A percentile compares a stretch with the other conserved stretches of the same genome.
Evolutionary conservation across 2,329 filamentous ascomycete species (phyloP).

Genomic region (Elsinoe ampelina): DNA sequence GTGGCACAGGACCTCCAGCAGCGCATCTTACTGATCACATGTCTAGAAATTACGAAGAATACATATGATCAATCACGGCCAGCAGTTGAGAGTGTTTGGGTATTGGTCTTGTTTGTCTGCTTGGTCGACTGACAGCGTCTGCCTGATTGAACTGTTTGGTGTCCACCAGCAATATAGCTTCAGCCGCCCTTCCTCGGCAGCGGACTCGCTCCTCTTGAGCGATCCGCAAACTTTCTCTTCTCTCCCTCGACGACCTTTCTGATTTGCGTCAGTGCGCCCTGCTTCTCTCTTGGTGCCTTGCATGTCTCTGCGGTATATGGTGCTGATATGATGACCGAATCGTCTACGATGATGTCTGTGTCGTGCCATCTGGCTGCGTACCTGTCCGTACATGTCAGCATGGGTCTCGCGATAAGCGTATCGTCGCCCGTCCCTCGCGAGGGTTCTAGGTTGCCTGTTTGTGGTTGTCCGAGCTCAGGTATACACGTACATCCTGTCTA

Average conservation of each 20-base stretch:
- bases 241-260: constrained; percentile 40
- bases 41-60: too few species aligned
- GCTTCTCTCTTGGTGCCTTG: constrained; percentile 34
- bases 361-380: constrained; percentile 52
- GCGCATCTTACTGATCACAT: too few species aligned
- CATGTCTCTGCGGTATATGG: constrained; percentile 52
- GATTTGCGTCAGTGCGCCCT: constrained; percentile 33
- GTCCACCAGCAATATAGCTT: neutral
- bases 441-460: neutral
- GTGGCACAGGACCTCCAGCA: too few species aligned
- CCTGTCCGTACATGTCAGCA: constrained; percentile 19
- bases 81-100: neutral
- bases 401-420: neutral
- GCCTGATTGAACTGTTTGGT: neutral
- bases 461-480: neutral
- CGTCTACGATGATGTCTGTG: constrained; percentile 50
- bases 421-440: neutral
- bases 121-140: neutral
- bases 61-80: too few species aligned
- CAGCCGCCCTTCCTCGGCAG: constrained; percentile 10
- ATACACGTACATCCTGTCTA: constrained; percentile 44
- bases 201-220: constrained; percentile 13
- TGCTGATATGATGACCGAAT: constrained; percentile 49
- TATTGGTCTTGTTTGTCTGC: neutral
- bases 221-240: constrained; percentile 32